Evolutionary conservation across 495 filamentous ascomycete genomes (phyloP), one percentile per base, ranked within the genome.

Genomic region (Astrothelium macrocarpum): DNA sequence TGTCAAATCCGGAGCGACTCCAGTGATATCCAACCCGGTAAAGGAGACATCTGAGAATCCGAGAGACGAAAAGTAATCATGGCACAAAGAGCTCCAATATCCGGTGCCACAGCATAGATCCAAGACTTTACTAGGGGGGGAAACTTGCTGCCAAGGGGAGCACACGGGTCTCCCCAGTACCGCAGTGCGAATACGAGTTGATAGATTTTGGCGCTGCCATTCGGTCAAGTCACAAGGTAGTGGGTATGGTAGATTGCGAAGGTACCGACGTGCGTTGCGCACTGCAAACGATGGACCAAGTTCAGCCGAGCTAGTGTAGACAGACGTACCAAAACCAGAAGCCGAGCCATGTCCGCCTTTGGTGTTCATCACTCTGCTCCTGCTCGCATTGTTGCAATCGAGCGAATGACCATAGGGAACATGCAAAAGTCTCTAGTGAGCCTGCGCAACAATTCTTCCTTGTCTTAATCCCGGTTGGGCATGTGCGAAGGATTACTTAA

Each of bases 51-150:
- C 64, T 11, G 63, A 46, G 60, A 68, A 56, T 9, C 88, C 89
- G 25, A 79, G 78, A 29, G 79, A 79, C 45, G 79, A 77, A 68
- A 92, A 88, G 73, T 90, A 85, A 26, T 87, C 81, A 73, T 93
- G 87, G 72, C 89, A 94, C 75, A 87, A 81, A 72, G 88, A 86
- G 65, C 89, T 91, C 93, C 93, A 96, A 66, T 93, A 85, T 31
- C 85, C 93, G 18, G 88, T 88, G 7, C 93, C 93, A 74, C 93
- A 97, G 39, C 87, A 90, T 61, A 96, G 74, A 70, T 97, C 93
- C 53, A 97, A 78, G 23, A 97, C 85, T 65, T 85, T 87, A 66
- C 80, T 79, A 0, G 91, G 92, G 25, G 88, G 87, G 59, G 81
- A 82, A 65, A 82, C 78, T 36, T 80, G 74, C 45, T 86, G 78